These are phyloP conservation scores for Crithidia thermophila DNA, from an alignment of 208 protist species.

Conservation along the genomic window DNA sequence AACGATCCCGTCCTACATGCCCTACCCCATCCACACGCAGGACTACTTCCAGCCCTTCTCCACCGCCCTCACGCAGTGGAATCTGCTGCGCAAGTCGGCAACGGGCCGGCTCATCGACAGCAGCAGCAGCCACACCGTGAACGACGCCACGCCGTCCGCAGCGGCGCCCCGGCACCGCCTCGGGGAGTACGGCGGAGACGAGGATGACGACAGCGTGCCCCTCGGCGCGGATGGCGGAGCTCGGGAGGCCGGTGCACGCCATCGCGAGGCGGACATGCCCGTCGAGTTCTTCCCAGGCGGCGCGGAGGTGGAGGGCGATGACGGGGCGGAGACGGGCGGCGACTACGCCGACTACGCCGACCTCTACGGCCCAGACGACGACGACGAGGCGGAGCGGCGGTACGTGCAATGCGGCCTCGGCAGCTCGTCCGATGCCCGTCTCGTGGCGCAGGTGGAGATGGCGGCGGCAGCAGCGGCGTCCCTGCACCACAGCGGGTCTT, in stretches of 20 bases:
- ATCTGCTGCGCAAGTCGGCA: slow-evolving; percentile 83
- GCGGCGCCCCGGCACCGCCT: not conserved
- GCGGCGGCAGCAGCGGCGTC: slow-evolving; percentile 27
- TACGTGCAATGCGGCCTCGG: slow-evolving; percentile 35
- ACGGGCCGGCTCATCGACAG: slow-evolving; percentile 39
- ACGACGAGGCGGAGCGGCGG: slow-evolving; percentile 32
- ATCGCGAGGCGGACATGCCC: slow-evolving; percentile 60
- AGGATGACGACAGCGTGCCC: not conserved
- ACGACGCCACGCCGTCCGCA: not conserved
- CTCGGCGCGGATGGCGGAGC: not conserved
- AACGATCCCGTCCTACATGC: slow-evolving; percentile 68
- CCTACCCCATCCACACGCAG: slow-evolving; percentile 58
- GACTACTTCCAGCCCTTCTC: slow-evolving; percentile 85
- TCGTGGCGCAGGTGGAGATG: slow-evolving; percentile 53
- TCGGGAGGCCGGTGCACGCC: slow-evolving; percentile 3
- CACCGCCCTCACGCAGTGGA: slow-evolving; percentile 73
- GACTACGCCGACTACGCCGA: slow-evolving; percentile 43
- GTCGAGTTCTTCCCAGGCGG: slow-evolving; percentile 81
- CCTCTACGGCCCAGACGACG: slow-evolving; percentile 39
- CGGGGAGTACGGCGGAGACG: not conserved
- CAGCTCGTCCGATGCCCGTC: slow-evolving; percentile 29
- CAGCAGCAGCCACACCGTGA: slow-evolving; percentile 5
- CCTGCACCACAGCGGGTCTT: no score
- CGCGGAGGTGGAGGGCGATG: slow-evolving; percentile 55
- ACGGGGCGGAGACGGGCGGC: slow-evolving; percentile 55